These are phyloP conservation scores for Pichia exigua DNA, from an alignment of 805 yeast genomes.

Conservation along the genomic window DNA sequence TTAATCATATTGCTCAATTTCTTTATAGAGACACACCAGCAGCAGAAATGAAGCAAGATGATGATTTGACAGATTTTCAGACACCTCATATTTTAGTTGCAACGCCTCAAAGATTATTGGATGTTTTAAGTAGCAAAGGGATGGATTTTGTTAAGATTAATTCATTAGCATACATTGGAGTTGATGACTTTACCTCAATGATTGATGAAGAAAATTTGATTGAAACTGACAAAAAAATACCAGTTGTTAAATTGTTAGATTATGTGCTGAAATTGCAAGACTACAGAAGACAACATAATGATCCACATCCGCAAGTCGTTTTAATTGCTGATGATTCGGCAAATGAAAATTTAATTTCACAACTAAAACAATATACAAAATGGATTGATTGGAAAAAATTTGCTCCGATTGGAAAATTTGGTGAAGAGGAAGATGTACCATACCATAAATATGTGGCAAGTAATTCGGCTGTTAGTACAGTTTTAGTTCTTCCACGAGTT, in stretches of 20 bases:
- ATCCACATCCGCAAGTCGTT: constrained; percentile 26
- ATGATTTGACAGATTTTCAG: constrained; percentile 14
- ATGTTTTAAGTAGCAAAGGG: constrained; percentile 27
- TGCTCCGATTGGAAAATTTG: constrained; percentile 23
- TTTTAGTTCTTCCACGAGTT: constrained; percentile 19
- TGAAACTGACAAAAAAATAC: constrained; percentile 17
- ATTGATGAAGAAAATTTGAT: constrained; percentile 15
- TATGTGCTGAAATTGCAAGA: constrained; percentile 28
- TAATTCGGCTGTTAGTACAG: constrained; percentile 19
- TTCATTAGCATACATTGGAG: constrained; percentile 22
- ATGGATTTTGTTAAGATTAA: constrained; percentile 25
- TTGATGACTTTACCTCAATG: constrained; percentile 30
- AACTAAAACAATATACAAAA: constrained; percentile 43
- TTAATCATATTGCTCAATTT: constrained; percentile 22
- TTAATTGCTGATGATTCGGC: constrained; percentile 20
- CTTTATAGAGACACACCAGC: constrained; percentile 22
- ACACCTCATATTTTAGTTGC: constrained; percentile 28
- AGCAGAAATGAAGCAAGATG: constrained; percentile 22
- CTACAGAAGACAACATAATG: constrained; percentile 24
- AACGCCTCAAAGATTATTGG: constrained; percentile 32
- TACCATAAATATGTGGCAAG: constrained; percentile 14
- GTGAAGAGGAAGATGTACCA: constrained; percentile 17
- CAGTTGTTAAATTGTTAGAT: constrained; percentile 26
- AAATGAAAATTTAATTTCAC: constrained; percentile 41
- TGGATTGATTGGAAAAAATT: constrained; percentile 35